Percentiles rank a stretch among this genome's conserved stretches.
Conservation (phyloP, 352 stramenopile genomes). For the Globisporangium spiculum region DNA sequence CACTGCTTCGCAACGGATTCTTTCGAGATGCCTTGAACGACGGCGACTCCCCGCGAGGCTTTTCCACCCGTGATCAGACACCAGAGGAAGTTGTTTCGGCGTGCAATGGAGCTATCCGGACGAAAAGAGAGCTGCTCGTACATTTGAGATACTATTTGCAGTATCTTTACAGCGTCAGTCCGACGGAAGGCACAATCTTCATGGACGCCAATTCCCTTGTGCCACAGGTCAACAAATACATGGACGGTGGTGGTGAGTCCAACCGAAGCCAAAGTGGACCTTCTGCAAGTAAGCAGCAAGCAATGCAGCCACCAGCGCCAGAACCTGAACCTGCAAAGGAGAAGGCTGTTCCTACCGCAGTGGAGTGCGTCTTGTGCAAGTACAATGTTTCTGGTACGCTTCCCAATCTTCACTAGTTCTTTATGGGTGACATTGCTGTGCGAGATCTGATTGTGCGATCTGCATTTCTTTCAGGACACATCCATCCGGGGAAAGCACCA, state of each 20-base stretch:
- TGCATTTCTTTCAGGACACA: constrained; percentile 40
- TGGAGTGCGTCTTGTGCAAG: constrained; percentile 73
- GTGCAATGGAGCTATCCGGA: constrained; percentile 46
- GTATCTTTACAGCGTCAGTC: constrained; percentile 69
- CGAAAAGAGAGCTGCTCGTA: constrained; percentile 47
- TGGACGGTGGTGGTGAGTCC: constrained; percentile 19
- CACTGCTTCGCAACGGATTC: constrained; percentile 49
- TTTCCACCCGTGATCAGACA: constrained; percentile 20
- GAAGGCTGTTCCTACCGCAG: background rate
- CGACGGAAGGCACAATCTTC: constrained; percentile 64
- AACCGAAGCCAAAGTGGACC: constrained; percentile 19
- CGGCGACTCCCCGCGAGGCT: constrained; percentile 8
- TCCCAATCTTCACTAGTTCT: background rate
- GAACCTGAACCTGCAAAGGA: constrained; percentile 13
- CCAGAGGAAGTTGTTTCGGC: constrained; percentile 35
- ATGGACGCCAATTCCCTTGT: constrained; percentile 49
- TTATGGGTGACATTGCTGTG: background rate
- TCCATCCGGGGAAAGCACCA: constrained; percentile 45
- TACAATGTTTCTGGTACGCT: constrained; percentile 66
- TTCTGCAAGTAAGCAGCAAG: constrained; percentile 25
- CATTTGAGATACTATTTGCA: constrained; percentile 75
- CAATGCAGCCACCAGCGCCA: background rate
- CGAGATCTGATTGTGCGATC: background rate
- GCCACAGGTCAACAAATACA: constrained; percentile 36
- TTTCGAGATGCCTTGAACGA: constrained; percentile 45